Base-by-base conservation (phyloP, 2,329 filamentous ascomycete genomes). In the Hansfordia pulvinata region DNA sequence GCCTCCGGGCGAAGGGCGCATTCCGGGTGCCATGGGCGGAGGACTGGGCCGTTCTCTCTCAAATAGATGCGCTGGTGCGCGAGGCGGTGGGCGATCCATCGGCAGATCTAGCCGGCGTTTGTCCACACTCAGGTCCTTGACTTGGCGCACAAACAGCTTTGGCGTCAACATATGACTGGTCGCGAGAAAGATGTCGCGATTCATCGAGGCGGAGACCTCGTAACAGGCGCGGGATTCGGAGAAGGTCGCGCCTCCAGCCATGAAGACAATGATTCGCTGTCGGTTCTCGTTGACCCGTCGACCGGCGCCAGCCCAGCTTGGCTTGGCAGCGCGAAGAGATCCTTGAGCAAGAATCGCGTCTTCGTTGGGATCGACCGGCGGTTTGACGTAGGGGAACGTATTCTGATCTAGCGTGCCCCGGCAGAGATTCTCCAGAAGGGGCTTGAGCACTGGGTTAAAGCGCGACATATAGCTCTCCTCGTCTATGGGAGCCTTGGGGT, bases 101-200 rank as follows among this genome's bases (percentile, higher is more conserved):
- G 88, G 90, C 5, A 98, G 69, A 40, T 84, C 76, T 10, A 98
- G 64, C 23, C 73, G 67, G 27, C 80, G 69, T 43, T 76, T 77
- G 42, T 85, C 78, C 19, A 71, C 66, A 33, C 76, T 78, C 10
- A 96, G 62, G 43, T 93, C 85, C 11, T 73, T 69, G 2, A 94
- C 56, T 49, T 96, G 86, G 20, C 80, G 74, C 18, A 93, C 54
- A 49, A 86, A 98, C 12, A 92, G 62, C 21, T 71, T 61, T 0
- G 90, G 88, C 1, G 76, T 90, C 24, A 93, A 61, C 86, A 98
- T 94, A 47, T 98, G 90, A 14, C 80, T 86, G 1, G 83, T 90
- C 11, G 78, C 72, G 5, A 98, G 69, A 47, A 92, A 82, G n/a
- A 96, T 60, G 40, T 98, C 90, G 36, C 79, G 73, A 27, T 71